Base-by-base conservation (phyloP, 176 grass and related monocot genomes). In the Tuctoria greenei region DNA sequence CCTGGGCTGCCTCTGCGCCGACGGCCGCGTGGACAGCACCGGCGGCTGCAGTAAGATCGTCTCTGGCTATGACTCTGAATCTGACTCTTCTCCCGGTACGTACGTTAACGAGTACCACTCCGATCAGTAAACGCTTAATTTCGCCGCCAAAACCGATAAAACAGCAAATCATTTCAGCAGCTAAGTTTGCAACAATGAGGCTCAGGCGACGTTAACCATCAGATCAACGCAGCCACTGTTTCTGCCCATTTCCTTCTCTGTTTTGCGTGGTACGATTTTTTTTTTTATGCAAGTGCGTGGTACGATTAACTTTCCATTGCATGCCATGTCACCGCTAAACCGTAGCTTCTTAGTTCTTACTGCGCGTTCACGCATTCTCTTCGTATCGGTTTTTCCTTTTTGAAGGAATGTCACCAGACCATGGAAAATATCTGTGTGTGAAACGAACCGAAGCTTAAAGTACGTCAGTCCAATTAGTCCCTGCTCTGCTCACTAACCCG, bases 1-100 rank as follows among this genome's bases (percentile, higher is more conserved):
- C 65, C 52, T 66, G 0, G 78, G 70, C 31, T 97, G 94, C 80
- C 23, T 85, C 66, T 93, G 94, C 79, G 4, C 31, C 25, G 10
- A 80, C 45, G 74, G 84, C 21, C 11, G 15, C 67, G 9, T 59
- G 1, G 64, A 5, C 46, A 4, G 25, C 66, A n/a, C n/a, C n/a
- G 49, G 38, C 23, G 45, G 49, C 2, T 87, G 85, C 74, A 21
- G 60, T 31, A 60, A 66, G 23, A 67, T 60, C 2, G 52, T 73
- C 2, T 13, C 41, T n/a, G n/a, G n/a, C n/a, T n/a, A n/a, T n/a
- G n/a, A n/a, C n/a, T n/a, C n/a, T n/a, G n/a, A n/a, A n/a, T n/a
- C n/a, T 10, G 14, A 21, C 20, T 25, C 39, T 4, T 10, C 54
- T 18, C 14, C 41, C 40, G 79, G 85, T 87, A 87, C 72, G 37